Percentiles rank a stretch among this genome's conserved stretches.
phyloP scores from a whole-genome alignment of 768 basidiomycete genomes.

The Mycena sanguinolenta region DNA sequence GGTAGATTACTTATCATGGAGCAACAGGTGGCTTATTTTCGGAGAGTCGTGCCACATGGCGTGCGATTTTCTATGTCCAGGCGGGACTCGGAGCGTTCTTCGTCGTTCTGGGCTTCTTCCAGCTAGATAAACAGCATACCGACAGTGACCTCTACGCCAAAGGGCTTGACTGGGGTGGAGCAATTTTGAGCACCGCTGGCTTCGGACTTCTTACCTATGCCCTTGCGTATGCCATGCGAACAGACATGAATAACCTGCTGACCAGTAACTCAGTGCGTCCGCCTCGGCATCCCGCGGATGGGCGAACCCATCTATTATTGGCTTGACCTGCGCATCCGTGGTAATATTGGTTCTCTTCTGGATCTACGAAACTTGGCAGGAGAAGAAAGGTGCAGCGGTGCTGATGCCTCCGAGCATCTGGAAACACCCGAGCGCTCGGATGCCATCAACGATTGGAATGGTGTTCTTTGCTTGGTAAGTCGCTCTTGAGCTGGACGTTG shows the following conservation, averaged over 20 bases:
- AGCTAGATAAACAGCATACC: not conserved
- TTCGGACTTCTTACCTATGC: slow-evolving; percentile 46
- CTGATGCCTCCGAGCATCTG: slow-evolving; percentile 46
- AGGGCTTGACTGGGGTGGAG: slow-evolving; percentile 49
- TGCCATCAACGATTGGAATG: slow-evolving; percentile 41
- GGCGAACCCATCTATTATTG: slow-evolving; percentile 44
- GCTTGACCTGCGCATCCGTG: slow-evolving; percentile 6
- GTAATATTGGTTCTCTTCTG: slow-evolving; percentile 1
- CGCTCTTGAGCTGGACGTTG: not conserved
- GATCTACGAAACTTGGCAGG: slow-evolving; percentile 12
- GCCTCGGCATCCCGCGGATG: slow-evolving; percentile 40
- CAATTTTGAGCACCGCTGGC: slow-evolving; percentile 43
- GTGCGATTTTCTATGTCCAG: slow-evolving; percentile 17
- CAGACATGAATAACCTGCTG: not conserved
- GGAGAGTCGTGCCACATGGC: slow-evolving; percentile 15
- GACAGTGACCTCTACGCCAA: slow-evolving; percentile 37
- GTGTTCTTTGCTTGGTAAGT: slow-evolving; percentile 31
- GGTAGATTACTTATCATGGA: not conserved
- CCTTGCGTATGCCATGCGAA: slow-evolving; percentile 38
- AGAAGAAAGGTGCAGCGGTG: slow-evolving; percentile 35
- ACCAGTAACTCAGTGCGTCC: slow-evolving; percentile 35
- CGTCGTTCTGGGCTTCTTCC: slow-evolving; percentile 5
- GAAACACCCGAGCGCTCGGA: slow-evolving; percentile 43
- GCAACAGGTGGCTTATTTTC: not conserved
- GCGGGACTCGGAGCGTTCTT: slow-evolving; percentile 6